Evolutionary conservation across 441 rosid genomes (phyloP), one percentile per base, ranked within the genome.

Genomic region (Syzygium syzygioides): DNA sequence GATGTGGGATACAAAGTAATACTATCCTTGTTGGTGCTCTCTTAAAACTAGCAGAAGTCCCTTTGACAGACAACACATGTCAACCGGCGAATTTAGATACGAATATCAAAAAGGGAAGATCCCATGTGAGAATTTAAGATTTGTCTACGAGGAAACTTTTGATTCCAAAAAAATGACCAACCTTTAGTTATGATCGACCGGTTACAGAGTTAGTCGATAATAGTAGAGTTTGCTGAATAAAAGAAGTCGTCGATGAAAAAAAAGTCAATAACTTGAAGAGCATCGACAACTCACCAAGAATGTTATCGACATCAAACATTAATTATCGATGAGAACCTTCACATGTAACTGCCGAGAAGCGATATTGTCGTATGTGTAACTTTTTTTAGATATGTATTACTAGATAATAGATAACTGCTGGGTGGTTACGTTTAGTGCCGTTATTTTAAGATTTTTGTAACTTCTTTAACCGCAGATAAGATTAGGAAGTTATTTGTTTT

Each of bases 241-340:
- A 3, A 60, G 17, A 60, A 60, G 8, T 60, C 66, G 26, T 26
- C 4, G n/a, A 60, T 60, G n/a, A 60, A 60, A 28, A 26, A 7
- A 60, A 28, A 4, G 26, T 1, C 15, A 4, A 60, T 7, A 26
- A 60, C 30, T 60, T 26, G 32, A 60, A 12, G 17, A n/a, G 32
- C 26, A 25, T 23, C 0, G 0, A 0, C 23, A 57, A 0, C 12
- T 56, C 23, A 28, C n/a, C 4, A 57, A 57, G 11, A 0, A 57
- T 10, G 11, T 23, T 57, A 25, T 25, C 26, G n/a, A 57, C 14
- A 57, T 0, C n/a, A 57, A 57, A 57, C 12, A 57, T 57, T 28
- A 57, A 23, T 57, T 25, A 11, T 25, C 5, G n/a, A 57, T 57
- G 26, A 57, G 62, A 57, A 57, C 3, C 0, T 57, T 57, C 14